Percentiles rank a stretch among this genome's conserved stretches.
Conservation (phyloP, 2,329 filamentous ascomycete species). For the Stachybotrys chartarum region DNA sequence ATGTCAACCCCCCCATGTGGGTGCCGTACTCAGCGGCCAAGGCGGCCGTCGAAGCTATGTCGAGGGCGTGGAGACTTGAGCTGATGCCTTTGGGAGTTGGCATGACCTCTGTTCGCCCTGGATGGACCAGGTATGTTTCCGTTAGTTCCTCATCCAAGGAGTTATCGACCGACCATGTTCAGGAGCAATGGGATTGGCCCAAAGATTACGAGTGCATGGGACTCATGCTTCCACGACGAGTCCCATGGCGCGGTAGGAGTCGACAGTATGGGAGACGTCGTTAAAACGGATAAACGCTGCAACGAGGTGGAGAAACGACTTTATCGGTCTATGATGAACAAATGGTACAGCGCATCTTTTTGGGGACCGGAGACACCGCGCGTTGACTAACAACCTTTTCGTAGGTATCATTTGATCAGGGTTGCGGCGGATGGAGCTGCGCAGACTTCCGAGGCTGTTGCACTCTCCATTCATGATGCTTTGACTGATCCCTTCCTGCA, state of each 20-base stretch:
- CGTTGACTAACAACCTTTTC: neutral
- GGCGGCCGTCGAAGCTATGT: neutral
- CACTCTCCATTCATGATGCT: neutral
- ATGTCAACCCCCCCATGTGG: conserved; percentile 1
- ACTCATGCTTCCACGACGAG: neutral
- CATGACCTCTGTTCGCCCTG: neutral
- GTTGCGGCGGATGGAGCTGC: neutral
- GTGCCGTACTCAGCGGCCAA: neutral
- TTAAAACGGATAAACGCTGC: neutral
- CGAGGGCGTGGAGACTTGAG: neutral
- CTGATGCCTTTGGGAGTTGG: neutral
- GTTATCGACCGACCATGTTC: too few species aligned
- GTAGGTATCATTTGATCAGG: neutral
- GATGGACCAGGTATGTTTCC: neutral
- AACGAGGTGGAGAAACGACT: neutral
- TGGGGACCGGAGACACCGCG: neutral
- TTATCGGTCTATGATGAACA: neutral
- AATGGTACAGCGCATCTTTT: neutral
- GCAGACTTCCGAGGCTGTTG: neutral
- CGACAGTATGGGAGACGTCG: neutral
- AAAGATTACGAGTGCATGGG: neutral
- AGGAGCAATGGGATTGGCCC: neutral
- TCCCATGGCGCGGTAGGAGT: neutral
- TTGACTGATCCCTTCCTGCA: neutral
- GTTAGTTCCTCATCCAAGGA: neutral